Conservation (phyloP, 345 rosid species). For the Eucalyptus marginata region DNA sequence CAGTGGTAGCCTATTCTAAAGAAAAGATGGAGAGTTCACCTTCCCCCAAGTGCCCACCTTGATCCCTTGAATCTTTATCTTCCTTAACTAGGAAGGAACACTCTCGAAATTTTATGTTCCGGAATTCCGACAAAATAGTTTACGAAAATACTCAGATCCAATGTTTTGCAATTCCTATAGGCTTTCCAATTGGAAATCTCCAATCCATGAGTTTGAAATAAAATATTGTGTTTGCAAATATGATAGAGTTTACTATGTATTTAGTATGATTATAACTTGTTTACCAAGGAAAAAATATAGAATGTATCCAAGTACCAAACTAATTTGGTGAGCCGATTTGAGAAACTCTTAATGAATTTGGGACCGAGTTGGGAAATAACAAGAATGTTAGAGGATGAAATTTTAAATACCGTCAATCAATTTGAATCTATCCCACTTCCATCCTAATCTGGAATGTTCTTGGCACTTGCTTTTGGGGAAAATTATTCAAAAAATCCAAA, state of each 20-base stretch:
- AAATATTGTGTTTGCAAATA: neutral
- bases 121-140: accelerated
- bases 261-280: neutral
- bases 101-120: accelerated
- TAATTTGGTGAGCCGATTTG: neutral
- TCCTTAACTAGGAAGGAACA: too few species aligned
- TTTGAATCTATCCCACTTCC: neutral
- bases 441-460: neutral
- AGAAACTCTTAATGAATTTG: neutral
- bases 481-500: too few species aligned
- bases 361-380: neutral
- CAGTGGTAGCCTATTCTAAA: too few species aligned
- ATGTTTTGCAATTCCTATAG: neutral
- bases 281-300: neutral
- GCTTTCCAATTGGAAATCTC: too few species aligned
- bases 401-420: too few species aligned
- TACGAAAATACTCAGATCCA: too few species aligned
- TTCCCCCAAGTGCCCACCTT: too few species aligned
- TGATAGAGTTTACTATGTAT: neutral
- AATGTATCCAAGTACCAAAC: too few species aligned
- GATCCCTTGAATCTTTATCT: too few species aligned
- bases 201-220: neutral
- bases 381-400: neutral
- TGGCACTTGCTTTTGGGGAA: neutral
- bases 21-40: too few species aligned